Evolutionary conservation across 108 stramenopile species (phyloP).

Genomic region (Cylindrotheca fusiformis): DNA sequence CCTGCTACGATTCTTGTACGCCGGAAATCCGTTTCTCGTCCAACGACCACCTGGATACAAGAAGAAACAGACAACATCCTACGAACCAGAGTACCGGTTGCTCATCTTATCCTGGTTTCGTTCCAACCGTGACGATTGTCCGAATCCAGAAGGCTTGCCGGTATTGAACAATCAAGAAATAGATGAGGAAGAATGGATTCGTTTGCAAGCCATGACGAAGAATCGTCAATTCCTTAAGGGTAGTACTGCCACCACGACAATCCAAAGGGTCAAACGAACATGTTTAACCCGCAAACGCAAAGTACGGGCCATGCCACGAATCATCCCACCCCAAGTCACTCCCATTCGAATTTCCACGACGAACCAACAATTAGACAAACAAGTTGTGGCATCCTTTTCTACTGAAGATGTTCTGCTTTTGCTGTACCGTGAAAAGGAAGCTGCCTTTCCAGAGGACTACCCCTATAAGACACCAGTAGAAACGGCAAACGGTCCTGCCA

Average conservation of each 20-base stretch:
- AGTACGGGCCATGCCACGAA: not conserved
- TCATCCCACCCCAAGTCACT: not conserved
- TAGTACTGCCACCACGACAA: not conserved
- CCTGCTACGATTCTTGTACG: slow-evolving; percentile 45
- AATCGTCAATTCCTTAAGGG: not conserved
- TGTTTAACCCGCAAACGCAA: too few relatives aligned
- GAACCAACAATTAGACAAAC: not conserved
- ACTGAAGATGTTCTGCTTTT: slow-evolving; percentile 12
- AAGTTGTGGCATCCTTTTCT: slow-evolving; percentile 10
- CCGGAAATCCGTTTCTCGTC: slow-evolving; percentile 53
- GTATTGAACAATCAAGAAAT: not conserved
- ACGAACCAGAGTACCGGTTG: not conserved
- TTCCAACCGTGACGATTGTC: not conserved
- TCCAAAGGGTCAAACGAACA: not conserved
- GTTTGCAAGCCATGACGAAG: not conserved
- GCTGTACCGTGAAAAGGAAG: not conserved
- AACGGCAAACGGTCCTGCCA: not conserved
- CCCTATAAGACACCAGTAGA: not conserved
- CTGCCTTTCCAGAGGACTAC: not conserved
- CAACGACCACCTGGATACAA: not conserved
- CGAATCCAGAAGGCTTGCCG: not conserved
- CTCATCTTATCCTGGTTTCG: not conserved
- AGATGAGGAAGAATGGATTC: slow-evolving; percentile 6
- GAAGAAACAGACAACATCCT: not conserved
- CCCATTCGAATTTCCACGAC: too few relatives aligned